phyloP scores from a whole-genome alignment of 2,329 filamentous ascomycete species.

The Penicillium psychrosexuale region DNA sequence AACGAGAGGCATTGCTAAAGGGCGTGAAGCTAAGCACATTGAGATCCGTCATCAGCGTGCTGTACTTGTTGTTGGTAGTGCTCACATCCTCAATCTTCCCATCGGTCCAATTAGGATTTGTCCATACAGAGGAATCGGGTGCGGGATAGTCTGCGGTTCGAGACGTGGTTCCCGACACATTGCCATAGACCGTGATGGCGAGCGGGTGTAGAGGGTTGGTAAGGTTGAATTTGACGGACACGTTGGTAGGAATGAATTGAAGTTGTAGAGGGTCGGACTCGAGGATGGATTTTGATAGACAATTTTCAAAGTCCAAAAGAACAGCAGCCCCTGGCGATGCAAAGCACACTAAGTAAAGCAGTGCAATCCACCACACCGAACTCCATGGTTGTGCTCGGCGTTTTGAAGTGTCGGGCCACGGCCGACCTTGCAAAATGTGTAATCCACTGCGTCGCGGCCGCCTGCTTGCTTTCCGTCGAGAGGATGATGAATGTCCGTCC shows the following conservation, averaged over 20 bases:
- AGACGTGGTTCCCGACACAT: conserved; percentile 72
- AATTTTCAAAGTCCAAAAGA: conserved; percentile 78
- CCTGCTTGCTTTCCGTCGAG: conserved; percentile 2
- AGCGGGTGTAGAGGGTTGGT: conserved; percentile 61
- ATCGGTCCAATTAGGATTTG: conserved; percentile 56
- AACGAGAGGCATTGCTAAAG: conserved; percentile 56
- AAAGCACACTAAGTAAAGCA: conserved; percentile 24
- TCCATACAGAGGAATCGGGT: conserved; percentile 59
- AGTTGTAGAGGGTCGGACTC: conserved; percentile 60
- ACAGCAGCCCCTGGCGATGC: conserved; percentile 58
- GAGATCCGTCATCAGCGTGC: conserved; percentile 70
- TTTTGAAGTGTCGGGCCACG: conserved; percentile 25
- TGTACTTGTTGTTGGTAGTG: conserved; percentile 57
- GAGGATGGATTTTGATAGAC: conserved; percentile 61
- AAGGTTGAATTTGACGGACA: conserved; percentile 71
- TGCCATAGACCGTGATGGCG: conserved; percentile 80
- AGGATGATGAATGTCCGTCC: conserved; percentile 6
- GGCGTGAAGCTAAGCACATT: conserved; percentile 76
- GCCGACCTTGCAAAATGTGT: conserved; percentile 12
- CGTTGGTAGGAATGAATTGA: conserved; percentile 74
- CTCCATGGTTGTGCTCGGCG: conserved; percentile 12
- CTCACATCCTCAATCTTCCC: conserved; percentile 76
- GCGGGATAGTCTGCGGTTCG: conserved; percentile 55
- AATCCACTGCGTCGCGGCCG: conserved; percentile 9
- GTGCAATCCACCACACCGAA: conserved; percentile 15